Percentiles rank a stretch among this genome's conserved stretches.
These are phyloP conservation scores for Lecanicillium sp. DNA, from an alignment of 2,329 filamentous ascomycete genomes.

Conservation along the genomic window DNA sequence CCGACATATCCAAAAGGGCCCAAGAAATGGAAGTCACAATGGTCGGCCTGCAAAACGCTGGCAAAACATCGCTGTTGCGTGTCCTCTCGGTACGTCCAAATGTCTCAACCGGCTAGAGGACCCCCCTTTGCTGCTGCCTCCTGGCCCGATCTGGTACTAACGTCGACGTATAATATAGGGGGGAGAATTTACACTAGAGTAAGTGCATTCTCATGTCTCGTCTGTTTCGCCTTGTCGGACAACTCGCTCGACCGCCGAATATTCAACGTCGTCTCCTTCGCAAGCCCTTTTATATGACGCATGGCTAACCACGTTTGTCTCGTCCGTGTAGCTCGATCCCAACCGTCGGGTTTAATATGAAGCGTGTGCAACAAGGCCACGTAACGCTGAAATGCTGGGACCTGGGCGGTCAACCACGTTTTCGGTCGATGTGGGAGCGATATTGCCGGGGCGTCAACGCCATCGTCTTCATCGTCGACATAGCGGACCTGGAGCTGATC, in stretches of 20 bases:
- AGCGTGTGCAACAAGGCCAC: slow-evolving; percentile 94
- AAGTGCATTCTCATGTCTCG: slow-evolving; percentile 34
- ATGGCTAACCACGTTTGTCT: slow-evolving; percentile 6
- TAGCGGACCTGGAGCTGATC: slow-evolving; percentile 74
- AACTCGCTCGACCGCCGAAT: too few relatives aligned
- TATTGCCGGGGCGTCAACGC: slow-evolving; percentile 97
- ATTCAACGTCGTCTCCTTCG: too few relatives aligned
- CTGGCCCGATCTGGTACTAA: slow-evolving; percentile 2
- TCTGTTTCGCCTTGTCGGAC: background rate
- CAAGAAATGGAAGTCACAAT: slow-evolving; percentile 99
- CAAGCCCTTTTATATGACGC: background rate
- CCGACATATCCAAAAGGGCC: slow-evolving; percentile 54
- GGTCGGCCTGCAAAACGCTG: slow-evolving; percentile 96
- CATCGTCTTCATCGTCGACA: slow-evolving; percentile 97
- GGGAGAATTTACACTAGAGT: slow-evolving; percentile 98
- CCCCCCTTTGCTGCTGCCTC: slow-evolving; percentile 10
- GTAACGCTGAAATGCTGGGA: slow-evolving; percentile 99
- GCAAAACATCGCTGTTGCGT: slow-evolving; percentile 89
- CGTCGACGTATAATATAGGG: slow-evolving; percentile 49
- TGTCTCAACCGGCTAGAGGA: background rate
- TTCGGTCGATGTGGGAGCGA: slow-evolving; percentile 98
- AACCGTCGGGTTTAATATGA: slow-evolving; percentile 98
- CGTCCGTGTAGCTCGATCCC: slow-evolving; percentile 74
- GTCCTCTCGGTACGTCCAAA: slow-evolving; percentile 77
- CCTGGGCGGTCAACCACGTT: slow-evolving; percentile 90